Base-by-base conservation (phyloP, 176 grass and related monocot genomes). In the Saccharum spontaneum region DNA sequence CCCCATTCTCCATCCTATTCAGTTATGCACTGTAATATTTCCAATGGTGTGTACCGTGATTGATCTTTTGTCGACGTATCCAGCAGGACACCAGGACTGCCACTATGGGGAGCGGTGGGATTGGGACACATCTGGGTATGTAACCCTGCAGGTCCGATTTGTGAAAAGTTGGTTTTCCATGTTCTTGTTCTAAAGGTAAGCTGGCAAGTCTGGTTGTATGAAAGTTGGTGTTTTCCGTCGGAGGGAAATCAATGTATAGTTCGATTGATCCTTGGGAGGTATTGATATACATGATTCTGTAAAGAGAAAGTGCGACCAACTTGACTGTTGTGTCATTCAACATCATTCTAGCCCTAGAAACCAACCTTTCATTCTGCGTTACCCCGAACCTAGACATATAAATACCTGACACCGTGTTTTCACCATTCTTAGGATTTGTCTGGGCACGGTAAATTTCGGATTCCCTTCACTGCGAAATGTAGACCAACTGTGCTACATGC, bases 221-320 rank as follows among this genome's bases (percentile, higher is more conserved):
- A 70, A 75, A 90, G 43, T 37, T 76, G 85, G 85, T 84, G 84
- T 78, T 79, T 84, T 75, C 88, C 69, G 11, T 84, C 43, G 67
- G 80, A 75, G 75, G 75, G 80, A 84, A 86, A 87, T 75, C 85
- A 87, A 11, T 90, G 89, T 90, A 90, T 80, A 90, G 89, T 87
- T 80, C 40, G 63, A 80, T 90, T 84, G 80, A 68, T 87, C 80
- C 75, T 87, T 52, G 49, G 16, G 26, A 63, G 75, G 85, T 76
- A 83, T 80, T 84, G 80, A 67, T 90, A 84, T 87, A 84, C 89
- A 69, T 87, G 89, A 69, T 80, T 70, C 69, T 84, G 89, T 90
- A 80, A 84, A 90, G 80, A 69, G 76, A 75, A 75, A 69, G 74
- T 73, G 67, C 37, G 74, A 67, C 67, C 79, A 16, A 83, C 79